Evolutionary conservation across 2,329 filamentous ascomycete genomes (phyloP).

Genomic region (Trichoderma cornu-damae): DNA sequence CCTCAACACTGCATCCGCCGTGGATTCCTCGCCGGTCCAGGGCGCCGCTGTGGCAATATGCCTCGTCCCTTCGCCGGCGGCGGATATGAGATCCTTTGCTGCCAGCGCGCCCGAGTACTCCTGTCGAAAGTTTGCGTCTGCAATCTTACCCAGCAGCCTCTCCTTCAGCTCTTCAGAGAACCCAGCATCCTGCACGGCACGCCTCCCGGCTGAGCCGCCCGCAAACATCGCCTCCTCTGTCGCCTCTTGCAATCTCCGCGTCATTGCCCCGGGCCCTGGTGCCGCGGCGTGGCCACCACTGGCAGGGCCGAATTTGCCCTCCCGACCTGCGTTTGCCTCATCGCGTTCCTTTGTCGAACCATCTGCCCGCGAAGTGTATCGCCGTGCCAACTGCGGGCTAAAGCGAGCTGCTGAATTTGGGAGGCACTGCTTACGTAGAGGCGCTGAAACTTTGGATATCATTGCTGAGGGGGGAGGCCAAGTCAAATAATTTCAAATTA

Average conservation of each 20-base stretch:
- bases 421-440: conserved; percentile 1
- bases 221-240: conserved; percentile 58
- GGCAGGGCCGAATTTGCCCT: neutral
- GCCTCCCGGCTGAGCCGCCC: conserved; percentile 55
- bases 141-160: conserved; percentile 52
- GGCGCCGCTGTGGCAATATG: conserved; percentile 61
- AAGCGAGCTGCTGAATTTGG: neutral
- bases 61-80: conserved; percentile 63
- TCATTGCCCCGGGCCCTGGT: conserved; percentile 43
- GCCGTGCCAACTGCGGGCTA: neutral
- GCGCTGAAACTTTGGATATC: neutral
- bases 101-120: conserved; percentile 47
- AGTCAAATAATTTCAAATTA: neutral
- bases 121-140: conserved; percentile 49
- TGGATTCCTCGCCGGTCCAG: conserved; percentile 74
- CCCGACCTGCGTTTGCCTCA: neutral
- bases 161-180: conserved; percentile 60
- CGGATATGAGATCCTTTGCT: conserved; percentile 44
- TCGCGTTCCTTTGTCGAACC: conserved; percentile 3
- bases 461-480: neutral
- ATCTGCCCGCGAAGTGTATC: neutral
- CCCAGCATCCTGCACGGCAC: conserved; percentile 56
- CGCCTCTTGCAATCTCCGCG: conserved; percentile 54
- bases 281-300: neutral
- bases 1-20: conserved; percentile 71